Evolutionary conservation across 331 rosid genomes (phyloP).

Genomic region (Prunus yedoensis): DNA sequence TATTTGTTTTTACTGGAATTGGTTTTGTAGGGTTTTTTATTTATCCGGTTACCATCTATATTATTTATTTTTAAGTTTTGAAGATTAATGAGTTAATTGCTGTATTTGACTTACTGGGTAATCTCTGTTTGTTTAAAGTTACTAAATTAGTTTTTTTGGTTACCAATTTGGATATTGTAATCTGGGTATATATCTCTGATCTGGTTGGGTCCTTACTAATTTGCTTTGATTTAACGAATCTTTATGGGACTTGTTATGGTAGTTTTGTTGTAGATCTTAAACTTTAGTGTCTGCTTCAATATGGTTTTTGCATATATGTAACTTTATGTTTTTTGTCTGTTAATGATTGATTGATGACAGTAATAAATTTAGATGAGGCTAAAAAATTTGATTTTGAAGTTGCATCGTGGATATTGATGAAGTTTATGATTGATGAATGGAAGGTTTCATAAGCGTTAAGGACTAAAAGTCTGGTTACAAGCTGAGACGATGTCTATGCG

Average conservation of each 20-base stretch:
- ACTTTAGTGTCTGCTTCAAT: too few species aligned
- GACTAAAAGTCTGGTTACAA: background rate
- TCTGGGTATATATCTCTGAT: conserved; percentile 2
- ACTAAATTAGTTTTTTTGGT: background rate
- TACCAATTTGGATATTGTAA: background rate
- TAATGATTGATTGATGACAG: background rate
- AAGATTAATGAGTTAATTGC: background rate
- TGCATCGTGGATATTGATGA: background rate
- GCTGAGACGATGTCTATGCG: background rate
- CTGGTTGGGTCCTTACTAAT: background rate
- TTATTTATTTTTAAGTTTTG: background rate
- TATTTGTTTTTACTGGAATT: background rate
- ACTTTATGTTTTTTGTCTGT: background rate
- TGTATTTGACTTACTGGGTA: background rate
- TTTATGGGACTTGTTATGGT: background rate
- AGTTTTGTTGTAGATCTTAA: conserved; percentile 7
- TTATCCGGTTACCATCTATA: background rate
- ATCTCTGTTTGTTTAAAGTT: background rate
- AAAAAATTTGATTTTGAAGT: background rate
- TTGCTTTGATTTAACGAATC: background rate
- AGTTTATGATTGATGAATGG: background rate
- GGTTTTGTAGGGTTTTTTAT: background rate
- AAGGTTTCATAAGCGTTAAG: background rate
- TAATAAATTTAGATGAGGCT: background rate
- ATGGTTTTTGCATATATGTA: background rate